These are phyloP conservation scores for Carnegiea gigantea DNA, from an alignment of 179 eudicot genomes.

Conservation along the genomic window DNA sequence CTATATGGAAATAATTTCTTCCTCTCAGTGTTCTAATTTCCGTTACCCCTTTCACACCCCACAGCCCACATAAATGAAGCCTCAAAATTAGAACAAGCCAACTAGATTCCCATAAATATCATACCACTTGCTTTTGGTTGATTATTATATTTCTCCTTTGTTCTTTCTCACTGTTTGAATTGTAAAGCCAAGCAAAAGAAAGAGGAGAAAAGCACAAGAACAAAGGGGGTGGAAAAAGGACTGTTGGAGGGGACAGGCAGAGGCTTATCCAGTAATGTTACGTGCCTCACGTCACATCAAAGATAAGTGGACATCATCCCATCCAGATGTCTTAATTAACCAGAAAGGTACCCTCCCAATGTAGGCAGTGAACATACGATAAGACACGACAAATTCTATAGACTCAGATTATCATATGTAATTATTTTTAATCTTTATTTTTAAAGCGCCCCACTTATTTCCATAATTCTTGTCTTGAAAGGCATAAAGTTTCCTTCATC, in stretches of 20 bases:
- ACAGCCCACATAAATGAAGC: too few relatives aligned
- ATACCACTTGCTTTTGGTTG: background rate
- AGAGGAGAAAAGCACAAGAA: background rate
- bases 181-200: background rate
- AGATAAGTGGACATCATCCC: conserved; percentile 15
- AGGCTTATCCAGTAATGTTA: conserved; percentile 25
- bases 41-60: too few relatives aligned
- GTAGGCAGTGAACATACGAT: conserved; percentile 10
- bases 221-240: background rate
- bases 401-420: too few relatives aligned
- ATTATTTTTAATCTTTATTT: too few relatives aligned
- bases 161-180: background rate
- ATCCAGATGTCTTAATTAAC: background rate
- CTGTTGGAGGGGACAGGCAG: background rate
- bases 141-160: background rate
- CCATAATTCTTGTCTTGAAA: too few relatives aligned
- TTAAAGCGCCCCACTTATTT: too few relatives aligned
- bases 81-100: background rate
- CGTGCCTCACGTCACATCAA: conserved; percentile 21
- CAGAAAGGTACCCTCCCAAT: conserved; percentile 12
- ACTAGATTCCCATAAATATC: background rate
- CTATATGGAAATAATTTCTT: too few relatives aligned
- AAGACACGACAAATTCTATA: too few relatives aligned
- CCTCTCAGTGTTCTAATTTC: too few relatives aligned
- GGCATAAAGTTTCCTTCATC: too few relatives aligned